Evolutionary conservation across 2,329 filamentous ascomycete species (phyloP).

Genomic region (Chaetomium sp.): DNA sequence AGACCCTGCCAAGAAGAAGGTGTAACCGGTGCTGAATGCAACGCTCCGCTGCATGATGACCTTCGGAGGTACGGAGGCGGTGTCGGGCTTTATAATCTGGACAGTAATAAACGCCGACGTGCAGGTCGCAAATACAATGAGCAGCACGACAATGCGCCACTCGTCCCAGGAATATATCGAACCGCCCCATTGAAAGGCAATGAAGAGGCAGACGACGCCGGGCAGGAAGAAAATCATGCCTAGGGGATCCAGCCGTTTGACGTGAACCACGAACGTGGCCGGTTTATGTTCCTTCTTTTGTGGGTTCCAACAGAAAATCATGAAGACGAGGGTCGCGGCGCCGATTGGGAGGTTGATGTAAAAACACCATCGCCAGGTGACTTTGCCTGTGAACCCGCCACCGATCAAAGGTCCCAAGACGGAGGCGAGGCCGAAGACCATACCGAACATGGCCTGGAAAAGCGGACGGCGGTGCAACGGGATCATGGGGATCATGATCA

Average conservation of each 20-base stretch:
- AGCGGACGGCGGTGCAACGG: slow-evolving; percentile 62
- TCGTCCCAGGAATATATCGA: slow-evolving; percentile 54
- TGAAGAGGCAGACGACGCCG: slow-evolving; percentile 59
- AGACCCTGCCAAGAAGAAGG: slow-evolving; percentile 50
- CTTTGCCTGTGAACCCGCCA: slow-evolving; percentile 53
- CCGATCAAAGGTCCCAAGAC: slow-evolving; percentile 57
- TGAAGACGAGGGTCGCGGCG: slow-evolving; percentile 51
- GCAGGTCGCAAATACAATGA: slow-evolving; percentile 53
- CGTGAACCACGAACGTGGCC: slow-evolving; percentile 45
- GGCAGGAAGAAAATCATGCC: slow-evolving; percentile 64
- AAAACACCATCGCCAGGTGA: slow-evolving; percentile 61
- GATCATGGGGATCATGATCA: slow-evolving; percentile 60
- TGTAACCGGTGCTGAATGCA: slow-evolving; percentile 49
- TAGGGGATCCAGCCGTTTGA: slow-evolving; percentile 58
- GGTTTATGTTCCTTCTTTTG: slow-evolving; percentile 41
- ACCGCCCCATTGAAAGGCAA: slow-evolving; percentile 67
- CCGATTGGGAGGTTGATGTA: slow-evolving; percentile 62
- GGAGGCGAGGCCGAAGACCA: slow-evolving; percentile 58
- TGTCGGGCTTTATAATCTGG: slow-evolving; percentile 56
- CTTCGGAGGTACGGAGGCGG: slow-evolving; percentile 58
- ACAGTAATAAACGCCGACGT: slow-evolving; percentile 52
- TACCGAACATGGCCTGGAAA: slow-evolving; percentile 59
- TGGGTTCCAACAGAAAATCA: slow-evolving; percentile 52
- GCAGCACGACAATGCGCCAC: slow-evolving; percentile 56
- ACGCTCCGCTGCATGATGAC: slow-evolving; percentile 60